Base-by-base conservation (phyloP, 75 land plant species). In the Pinus albicaulis region DNA sequence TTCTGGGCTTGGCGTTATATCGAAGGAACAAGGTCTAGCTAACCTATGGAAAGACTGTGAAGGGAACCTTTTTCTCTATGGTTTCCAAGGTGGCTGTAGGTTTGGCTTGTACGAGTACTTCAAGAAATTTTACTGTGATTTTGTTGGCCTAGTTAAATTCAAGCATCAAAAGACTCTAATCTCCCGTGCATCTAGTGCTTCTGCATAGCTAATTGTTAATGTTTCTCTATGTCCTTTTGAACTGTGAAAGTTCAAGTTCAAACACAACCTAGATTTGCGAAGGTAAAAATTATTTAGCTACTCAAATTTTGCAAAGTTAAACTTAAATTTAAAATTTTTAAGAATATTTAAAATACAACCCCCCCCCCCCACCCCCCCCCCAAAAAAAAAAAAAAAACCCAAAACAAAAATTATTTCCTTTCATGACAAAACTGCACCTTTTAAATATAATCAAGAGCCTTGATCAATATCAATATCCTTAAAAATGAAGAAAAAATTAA, bases 81-180 rank as follows among this genome's bases (percentile, higher is more conserved):
- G 99, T 64, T 87, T 83, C 62, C 99, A 96, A 77, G 99, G 99
- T 52, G 98, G 89, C 69, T 94, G 87, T 81, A 93, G 86, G 80
- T 96, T 94, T 83, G 92, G 99, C n/a, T 89, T 96, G 11, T 96
- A 96, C 60, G 99, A 96, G 76, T 96, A 90, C 80, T 96, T 96
- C 85, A 96, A 96, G 84, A 88, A 86, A 68, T 22, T 74, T 26
- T 96, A 94, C 79, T 83, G 88, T 22, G 90, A 88, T 79, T 55
- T 73, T n/a, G 71, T 76, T 55, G 82, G 82, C 5, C 79, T 78
- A 16, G 71, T 52, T 56, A 34, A 90, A 59, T 62, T 72, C 12
- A 84, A 76, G 22, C 70, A 78, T 2, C 83, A 89, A 55, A 87
- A 71, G 73, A 92, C 89, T 77, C 44, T 75, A 24, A 89, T 94